Evolutionary conservation across 257 asterid species (phyloP).

Genomic region (Paraleonurus japonicus): DNA sequence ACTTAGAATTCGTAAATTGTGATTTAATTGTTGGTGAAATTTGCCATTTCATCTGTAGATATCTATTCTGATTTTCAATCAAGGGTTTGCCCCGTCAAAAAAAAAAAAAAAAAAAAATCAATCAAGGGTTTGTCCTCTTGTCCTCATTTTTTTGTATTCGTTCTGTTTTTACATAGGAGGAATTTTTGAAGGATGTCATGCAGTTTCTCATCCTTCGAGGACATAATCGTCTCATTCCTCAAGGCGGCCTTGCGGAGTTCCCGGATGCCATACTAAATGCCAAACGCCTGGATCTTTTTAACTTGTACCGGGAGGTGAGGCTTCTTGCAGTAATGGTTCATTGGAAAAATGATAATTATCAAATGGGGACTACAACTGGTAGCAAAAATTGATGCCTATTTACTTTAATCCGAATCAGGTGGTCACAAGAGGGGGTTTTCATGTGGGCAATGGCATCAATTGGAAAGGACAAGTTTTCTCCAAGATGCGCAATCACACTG

Average conservation of each 20-base stretch:
- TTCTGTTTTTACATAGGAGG: constrained; percentile 55
- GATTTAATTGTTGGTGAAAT: not conserved
- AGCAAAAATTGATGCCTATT: constrained; percentile 1
- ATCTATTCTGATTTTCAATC: not conserved
- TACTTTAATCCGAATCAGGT: constrained; percentile 48
- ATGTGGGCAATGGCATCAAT: constrained; percentile 97
- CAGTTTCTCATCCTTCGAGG: constrained; percentile 94
- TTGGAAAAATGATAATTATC: not conserved
- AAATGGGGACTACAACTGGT: not conserved
- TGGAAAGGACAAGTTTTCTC: constrained; percentile 99
- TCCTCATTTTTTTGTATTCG: constrained; percentile 7
- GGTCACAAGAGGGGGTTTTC: constrained; percentile 98
- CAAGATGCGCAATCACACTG: constrained; percentile 98
- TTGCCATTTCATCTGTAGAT: not conserved
- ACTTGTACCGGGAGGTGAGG: constrained; percentile 95
- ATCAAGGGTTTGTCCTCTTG: too few relatives aligned
- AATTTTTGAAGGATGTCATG: constrained; percentile 93
- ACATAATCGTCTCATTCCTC: constrained; percentile 96
- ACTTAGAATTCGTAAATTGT: not conserved
- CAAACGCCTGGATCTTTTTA: constrained; percentile 93
- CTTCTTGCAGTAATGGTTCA: not conserved
- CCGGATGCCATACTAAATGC: constrained; percentile 99
- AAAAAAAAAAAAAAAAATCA: too few relatives aligned
- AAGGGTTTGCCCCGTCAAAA: too few relatives aligned
- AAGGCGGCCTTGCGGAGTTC: constrained; percentile 94